phyloP scores from a whole-genome alignment of 2,329 filamentous ascomycete genomes.

The Colletotrichum melonis region DNA sequence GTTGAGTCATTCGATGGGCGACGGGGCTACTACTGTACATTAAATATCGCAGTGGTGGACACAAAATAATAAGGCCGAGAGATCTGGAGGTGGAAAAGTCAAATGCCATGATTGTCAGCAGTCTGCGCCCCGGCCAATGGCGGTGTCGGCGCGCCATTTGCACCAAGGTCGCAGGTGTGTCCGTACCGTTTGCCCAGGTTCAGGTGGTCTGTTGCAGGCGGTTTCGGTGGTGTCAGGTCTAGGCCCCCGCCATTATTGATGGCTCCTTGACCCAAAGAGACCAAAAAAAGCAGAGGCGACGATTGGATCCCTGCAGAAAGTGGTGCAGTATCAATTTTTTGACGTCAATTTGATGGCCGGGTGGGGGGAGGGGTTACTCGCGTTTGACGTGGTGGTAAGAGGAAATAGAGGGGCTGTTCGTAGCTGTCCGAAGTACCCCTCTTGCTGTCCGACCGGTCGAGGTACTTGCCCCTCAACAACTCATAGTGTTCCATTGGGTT shows the following conservation, averaged over 20 bases:
- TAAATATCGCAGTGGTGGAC: constrained; percentile 26
- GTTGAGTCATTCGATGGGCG: constrained; percentile 25
- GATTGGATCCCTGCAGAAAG: constrained; percentile 3
- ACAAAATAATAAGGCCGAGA: constrained; percentile 32
- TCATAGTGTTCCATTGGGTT: neutral
- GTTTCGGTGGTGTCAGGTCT: neutral
- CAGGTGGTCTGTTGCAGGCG: neutral
- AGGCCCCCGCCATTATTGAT: constrained; percentile 8
- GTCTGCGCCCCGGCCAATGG: neutral
- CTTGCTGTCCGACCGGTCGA: neutral
- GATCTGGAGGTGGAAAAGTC: constrained; percentile 28
- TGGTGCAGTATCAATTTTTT: constrained; percentile 25
- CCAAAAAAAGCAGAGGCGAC: neutral
- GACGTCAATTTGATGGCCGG: constrained; percentile 32
- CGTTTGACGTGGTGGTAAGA: constrained; percentile 26
- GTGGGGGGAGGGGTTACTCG: constrained; percentile 33
- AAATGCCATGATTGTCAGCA: constrained; percentile 32
- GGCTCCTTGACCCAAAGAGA: neutral
- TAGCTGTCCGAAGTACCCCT: neutral
- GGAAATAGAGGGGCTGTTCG: constrained; percentile 16
- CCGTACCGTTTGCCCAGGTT: neutral
- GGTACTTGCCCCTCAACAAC: constrained; percentile 22
- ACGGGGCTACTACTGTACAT: neutral
- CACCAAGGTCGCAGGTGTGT: neutral
- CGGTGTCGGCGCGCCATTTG: neutral